Evolutionary conservation across 768 basidiomycete species (phyloP).

Genomic region (Agaricus blazei): DNA sequence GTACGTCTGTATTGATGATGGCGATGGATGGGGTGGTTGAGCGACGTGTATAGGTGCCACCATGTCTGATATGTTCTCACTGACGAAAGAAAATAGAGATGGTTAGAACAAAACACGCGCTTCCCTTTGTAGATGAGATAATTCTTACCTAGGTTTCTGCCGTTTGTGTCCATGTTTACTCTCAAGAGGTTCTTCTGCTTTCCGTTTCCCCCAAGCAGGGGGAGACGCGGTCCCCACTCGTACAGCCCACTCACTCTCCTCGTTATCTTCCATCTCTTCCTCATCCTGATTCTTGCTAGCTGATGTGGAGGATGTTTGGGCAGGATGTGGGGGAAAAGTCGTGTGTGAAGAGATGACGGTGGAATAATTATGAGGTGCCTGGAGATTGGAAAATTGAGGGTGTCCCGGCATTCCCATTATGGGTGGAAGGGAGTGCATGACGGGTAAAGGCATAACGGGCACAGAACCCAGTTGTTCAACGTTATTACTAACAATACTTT

Average conservation of each 20-base stretch:
- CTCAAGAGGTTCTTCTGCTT: constrained; percentile 33
- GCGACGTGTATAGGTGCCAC: background rate
- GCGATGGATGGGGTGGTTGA: constrained; percentile 6
- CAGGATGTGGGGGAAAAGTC: constrained; percentile 13
- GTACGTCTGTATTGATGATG: constrained; percentile 9
- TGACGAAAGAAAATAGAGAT: background rate
- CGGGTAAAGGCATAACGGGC: constrained; percentile 13
- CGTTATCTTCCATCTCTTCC: constrained; percentile 62
- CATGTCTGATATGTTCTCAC: constrained; percentile 4
- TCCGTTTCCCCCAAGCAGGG: constrained; percentile 68
- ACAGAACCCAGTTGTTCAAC: constrained; percentile 16
- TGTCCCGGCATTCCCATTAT: background rate
- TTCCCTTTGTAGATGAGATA: background rate
- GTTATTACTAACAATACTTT: constrained; percentile 16
- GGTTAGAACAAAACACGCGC: background rate
- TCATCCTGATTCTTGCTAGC: constrained; percentile 45
- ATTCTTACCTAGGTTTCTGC: constrained; percentile 34
- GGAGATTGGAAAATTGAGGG: constrained; percentile 3
- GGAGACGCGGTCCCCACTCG: constrained; percentile 57
- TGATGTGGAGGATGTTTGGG: constrained; percentile 14
- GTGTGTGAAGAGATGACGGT: constrained; percentile 10
- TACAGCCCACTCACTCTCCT: constrained; percentile 64
- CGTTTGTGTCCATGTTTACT: constrained; percentile 36
- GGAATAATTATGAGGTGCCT: constrained; percentile 8
- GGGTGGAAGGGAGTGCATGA: constrained; percentile 8